Evolutionary conservation across 495 filamentous ascomycete genomes (phyloP).

Genomic region (Lophiotrema nucula): DNA sequence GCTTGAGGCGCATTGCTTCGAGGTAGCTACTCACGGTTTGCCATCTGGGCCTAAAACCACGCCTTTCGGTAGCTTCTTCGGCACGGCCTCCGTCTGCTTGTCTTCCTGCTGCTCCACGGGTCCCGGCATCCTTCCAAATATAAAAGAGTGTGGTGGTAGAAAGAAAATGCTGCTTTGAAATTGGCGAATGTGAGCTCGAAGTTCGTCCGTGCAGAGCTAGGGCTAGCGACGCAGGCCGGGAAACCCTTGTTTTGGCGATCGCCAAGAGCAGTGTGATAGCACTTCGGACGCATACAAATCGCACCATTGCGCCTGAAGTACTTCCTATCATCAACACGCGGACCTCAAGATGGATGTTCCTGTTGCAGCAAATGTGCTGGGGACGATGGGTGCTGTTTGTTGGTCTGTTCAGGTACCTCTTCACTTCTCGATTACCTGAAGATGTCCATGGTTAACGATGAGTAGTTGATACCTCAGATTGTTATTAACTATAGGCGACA

Average conservation of each 20-base stretch:
- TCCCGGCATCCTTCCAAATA: background rate
- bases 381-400: constrained; percentile 57
- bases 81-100: constrained; percentile 6
- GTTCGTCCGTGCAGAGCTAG: constrained; percentile 18
- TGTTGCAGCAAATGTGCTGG: constrained; percentile 56
- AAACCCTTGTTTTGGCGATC: no score
- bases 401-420: constrained; percentile 55
- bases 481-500: constrained; percentile 62
- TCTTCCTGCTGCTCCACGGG: constrained; percentile 15
- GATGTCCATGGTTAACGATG: background rate
- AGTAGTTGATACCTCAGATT: constrained; percentile 63
- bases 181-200: constrained; percentile 1
- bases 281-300: no score
- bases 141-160: constrained; percentile 1
- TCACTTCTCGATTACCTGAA: no score
- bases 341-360: constrained; percentile 50
- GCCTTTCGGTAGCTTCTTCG: constrained; percentile 66
- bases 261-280: no score
- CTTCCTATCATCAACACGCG: no score
- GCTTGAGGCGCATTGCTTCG: background rate
- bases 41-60: constrained; percentile 87
- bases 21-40: constrained; percentile 70
- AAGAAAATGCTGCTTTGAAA: constrained; percentile 8
- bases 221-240: no score
- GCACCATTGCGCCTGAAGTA: no score